Conservation (phyloP, 257 asterid species). For the Nicotiana benthamiana region DNA sequence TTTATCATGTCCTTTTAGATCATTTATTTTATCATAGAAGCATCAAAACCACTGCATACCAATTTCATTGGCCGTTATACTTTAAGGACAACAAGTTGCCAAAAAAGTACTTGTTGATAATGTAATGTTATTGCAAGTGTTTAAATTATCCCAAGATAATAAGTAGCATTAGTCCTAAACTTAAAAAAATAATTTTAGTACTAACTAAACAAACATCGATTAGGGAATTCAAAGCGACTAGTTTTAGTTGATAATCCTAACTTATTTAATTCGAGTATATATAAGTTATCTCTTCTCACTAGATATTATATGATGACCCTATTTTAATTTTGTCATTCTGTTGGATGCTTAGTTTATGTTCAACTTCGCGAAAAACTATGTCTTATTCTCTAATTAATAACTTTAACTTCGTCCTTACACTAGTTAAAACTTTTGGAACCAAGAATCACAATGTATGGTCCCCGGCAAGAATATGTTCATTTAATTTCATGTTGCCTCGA, state of each 20-base stretch:
- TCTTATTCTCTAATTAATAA: neutral
- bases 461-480: conserved; percentile 3
- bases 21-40: conserved; percentile 8
- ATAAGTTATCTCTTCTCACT: neutral
- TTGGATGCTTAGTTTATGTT: neutral
- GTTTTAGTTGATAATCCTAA: conserved; percentile 10
- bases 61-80: conserved; percentile 37
- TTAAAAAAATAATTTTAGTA: neutral
- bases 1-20: neutral
- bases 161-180: conserved; percentile 17
- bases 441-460: neutral
- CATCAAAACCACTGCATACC: conserved; percentile 19
- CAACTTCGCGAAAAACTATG: neutral
- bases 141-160: conserved; percentile 44
- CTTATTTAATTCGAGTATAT: neutral
- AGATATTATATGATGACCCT: neutral
- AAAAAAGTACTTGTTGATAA: conserved; percentile 33
- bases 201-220: neutral
- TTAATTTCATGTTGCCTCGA: neutral
- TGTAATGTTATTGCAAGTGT: conserved; percentile 30
- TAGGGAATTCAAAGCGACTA: neutral
- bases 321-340: neutral
- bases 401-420: neutral
- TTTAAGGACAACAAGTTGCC: conserved; percentile 37
- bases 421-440: neutral